Percentiles rank a stretch among this genome's conserved stretches.
Conservation (phyloP, 495 filamentous ascomycete genomes). For the Astrothelium macrocarpum region DNA sequence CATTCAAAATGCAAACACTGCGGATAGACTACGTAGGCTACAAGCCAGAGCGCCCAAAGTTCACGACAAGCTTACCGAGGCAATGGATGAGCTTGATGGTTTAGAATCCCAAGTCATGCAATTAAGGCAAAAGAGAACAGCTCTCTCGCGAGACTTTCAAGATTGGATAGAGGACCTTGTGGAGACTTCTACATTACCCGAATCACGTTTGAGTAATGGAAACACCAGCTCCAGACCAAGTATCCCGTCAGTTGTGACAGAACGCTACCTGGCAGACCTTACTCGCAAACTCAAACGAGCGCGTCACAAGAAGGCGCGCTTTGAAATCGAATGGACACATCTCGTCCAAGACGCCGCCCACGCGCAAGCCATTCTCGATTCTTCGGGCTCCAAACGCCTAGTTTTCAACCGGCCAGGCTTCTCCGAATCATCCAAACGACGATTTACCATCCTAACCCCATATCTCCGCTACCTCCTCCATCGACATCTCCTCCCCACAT, state of each 20-base stretch:
- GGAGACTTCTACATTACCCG: conserved; percentile 60
- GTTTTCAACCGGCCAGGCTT: conserved; percentile 55
- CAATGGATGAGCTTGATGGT: conserved; percentile 68
- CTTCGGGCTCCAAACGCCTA: conserved; percentile 66
- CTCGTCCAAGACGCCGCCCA: conserved; percentile 62
- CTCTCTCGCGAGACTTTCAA: conserved; percentile 68
- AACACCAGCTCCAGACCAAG: conserved; percentile 34
- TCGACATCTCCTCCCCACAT: conserved; percentile 55
- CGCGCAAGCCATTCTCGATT: conserved; percentile 76
- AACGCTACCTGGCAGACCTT: conserved; percentile 82
- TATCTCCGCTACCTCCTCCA: conserved; percentile 75
- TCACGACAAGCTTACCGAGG: conserved; percentile 82
- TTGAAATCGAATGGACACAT: conserved; percentile 75
- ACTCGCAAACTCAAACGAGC: conserved; percentile 72
- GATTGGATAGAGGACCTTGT: conserved; percentile 93
- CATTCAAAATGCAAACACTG: conserved; percentile 64
- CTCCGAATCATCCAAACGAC: conserved; percentile 22
- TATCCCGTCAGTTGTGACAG: conserved; percentile 78
- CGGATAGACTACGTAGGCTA: conserved; percentile 58
- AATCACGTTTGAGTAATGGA: conserved; percentile 36
- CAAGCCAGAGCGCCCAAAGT: conserved; percentile 70
- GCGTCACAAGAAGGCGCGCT: conserved; percentile 71
- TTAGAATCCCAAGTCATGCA: conserved; percentile 69
- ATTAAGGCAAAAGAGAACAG: conserved; percentile 70
- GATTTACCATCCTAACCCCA: conserved; percentile 59